A percentile compares a stretch with the other conserved stretches of the same genome.
These are phyloP conservation scores for Fusarium beomiforme DNA, from an alignment of 2,329 filamentous ascomycete species.

Conservation along the genomic window DNA sequence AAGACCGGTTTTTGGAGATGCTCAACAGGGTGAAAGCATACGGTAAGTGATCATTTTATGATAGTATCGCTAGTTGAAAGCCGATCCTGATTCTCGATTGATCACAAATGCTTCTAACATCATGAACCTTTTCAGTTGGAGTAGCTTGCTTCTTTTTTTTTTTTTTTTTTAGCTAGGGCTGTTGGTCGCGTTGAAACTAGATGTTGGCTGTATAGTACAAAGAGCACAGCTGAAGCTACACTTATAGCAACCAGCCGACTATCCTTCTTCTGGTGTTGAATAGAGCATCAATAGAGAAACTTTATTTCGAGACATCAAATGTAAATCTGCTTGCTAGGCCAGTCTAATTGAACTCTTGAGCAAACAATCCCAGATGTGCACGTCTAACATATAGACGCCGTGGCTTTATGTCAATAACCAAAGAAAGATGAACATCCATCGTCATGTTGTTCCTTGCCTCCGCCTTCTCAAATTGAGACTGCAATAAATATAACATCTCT, in stretches of 20 bases:
- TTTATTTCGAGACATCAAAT: neutral
- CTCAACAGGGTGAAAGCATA: neutral
- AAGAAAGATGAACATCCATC: neutral
- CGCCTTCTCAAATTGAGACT: neutral
- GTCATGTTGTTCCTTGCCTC: neutral
- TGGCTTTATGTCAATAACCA: neutral
- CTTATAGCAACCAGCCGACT: neutral
- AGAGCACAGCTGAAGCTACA: neutral
- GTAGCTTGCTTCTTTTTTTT: neutral
- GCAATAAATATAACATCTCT: neutral
- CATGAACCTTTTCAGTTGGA: neutral
- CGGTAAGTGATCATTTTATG: neutral
- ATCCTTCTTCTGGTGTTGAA: slow-evolving; percentile 12
- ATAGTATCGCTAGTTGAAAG: neutral
- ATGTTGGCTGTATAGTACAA: neutral
- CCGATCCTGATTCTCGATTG: neutral
- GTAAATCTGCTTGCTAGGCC: neutral
- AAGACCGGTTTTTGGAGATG: neutral
- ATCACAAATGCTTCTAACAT: neutral
- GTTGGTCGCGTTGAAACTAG: neutral
- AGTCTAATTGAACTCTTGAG: neutral
- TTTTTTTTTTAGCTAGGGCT: neutral
- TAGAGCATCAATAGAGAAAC: slow-evolving; percentile 1
- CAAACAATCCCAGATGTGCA: neutral
- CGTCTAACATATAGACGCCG: neutral